These are phyloP conservation scores for Datisca glomerata DNA, from an alignment of 306 rosid genomes.

Conservation along the genomic window DNA sequence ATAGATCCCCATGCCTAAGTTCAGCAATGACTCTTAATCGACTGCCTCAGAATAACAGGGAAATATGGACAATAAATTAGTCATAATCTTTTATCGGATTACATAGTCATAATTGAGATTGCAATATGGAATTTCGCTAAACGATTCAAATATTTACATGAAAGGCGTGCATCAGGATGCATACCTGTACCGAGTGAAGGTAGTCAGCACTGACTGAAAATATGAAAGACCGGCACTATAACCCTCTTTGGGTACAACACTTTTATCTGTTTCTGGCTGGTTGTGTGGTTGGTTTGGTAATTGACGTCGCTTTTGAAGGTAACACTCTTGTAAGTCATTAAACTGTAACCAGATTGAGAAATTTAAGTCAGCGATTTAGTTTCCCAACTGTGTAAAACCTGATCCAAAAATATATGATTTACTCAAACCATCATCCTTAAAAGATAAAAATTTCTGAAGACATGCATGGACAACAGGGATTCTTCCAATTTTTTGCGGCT, in stretches of 20 bases:
- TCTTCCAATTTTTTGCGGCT: too few species aligned
- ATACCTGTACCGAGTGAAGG: constrained; percentile 86
- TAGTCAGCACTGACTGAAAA: constrained; percentile 82
- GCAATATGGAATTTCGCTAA: not conserved
- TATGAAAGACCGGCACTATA: constrained; percentile 74
- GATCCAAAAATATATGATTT: not conserved
- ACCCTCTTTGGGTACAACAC: constrained; percentile 56
- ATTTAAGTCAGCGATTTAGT: constrained; percentile 11
- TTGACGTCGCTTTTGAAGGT: constrained; percentile 81
- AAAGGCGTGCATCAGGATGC: not conserved
- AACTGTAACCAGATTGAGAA: constrained; percentile 48
- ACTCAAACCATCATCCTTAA: not conserved
- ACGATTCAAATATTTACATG: constrained; percentile 5
- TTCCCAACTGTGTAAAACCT: too few species aligned
- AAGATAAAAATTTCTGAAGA: not conserved
- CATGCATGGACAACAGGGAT: not conserved
- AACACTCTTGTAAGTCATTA: constrained; percentile 89
- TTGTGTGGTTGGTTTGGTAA: constrained; percentile 43
- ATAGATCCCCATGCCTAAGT: constrained; percentile 77
- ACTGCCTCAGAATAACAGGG: constrained; percentile 37
- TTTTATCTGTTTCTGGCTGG: constrained; percentile 48
- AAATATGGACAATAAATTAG: not conserved
- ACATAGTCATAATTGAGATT: not conserved
- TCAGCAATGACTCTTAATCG: constrained; percentile 94
- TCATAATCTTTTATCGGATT: too few species aligned